Evolutionary conservation across 768 basidiomycete species (phyloP).

Genomic region (Clitopilus hobsonii): DNA sequence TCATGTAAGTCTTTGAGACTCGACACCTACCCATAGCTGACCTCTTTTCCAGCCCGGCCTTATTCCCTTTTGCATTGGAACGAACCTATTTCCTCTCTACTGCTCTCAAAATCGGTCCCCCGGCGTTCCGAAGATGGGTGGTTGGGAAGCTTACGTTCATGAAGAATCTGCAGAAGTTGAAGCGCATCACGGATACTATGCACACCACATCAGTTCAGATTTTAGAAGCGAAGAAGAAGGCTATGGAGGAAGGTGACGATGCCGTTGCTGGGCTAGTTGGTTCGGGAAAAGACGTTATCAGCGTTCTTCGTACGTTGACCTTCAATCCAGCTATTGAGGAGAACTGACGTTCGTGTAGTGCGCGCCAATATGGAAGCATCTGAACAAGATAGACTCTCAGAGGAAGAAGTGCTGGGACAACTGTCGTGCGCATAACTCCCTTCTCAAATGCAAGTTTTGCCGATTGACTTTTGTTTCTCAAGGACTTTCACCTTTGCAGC

Average conservation of each 20-base stretch:
- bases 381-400: conserved; percentile 24
- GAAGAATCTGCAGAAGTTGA: conserved; percentile 18
- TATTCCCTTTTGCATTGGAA: conserved; percentile 8
- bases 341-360: conserved; percentile 16
- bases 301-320: conserved; percentile 18
- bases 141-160: conserved; percentile 22
- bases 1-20: conserved; percentile 15
- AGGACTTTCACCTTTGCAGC: conserved; percentile 30
- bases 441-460: not conserved
- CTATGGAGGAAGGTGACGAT: conserved; percentile 21
- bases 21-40: not conserved
- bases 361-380: conserved; percentile 26
- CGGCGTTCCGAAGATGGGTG: conserved; percentile 26
- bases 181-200: conserved; percentile 29
- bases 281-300: conserved; percentile 26
- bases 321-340: not conserved
- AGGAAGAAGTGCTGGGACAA: conserved; percentile 30
- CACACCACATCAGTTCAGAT: conserved; percentile 24
- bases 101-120: conserved; percentile 24
- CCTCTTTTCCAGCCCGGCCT: not conserved
- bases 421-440: no score
- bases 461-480: not conserved
- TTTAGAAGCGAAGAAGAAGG: conserved; percentile 27
- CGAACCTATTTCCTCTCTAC: conserved; percentile 21
- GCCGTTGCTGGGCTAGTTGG: conserved; percentile 23